Evolutionary conservation across 1,284 basidiomycete species (phyloP).

Genomic region (Cryptococcus sp.): DNA sequence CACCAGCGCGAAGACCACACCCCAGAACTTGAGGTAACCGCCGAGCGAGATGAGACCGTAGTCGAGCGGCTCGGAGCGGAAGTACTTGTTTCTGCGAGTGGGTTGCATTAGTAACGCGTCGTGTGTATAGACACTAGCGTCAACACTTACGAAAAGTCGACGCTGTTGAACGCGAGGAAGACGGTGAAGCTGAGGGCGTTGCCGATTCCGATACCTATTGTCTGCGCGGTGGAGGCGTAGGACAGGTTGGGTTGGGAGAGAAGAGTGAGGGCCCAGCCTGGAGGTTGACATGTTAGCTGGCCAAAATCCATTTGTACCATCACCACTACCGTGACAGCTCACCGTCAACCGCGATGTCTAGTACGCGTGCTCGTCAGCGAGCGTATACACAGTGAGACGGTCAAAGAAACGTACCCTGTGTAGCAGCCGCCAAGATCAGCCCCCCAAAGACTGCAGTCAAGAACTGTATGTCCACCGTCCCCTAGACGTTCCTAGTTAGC

Average conservation of each 20-base stretch:
- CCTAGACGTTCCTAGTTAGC: constrained; percentile 53
- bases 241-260: constrained; percentile 92
- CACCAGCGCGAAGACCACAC: constrained; percentile 71
- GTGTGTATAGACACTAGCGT: constrained; percentile 2
- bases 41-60: constrained; percentile 76
- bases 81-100: constrained; percentile 65
- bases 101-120: constrained; percentile 45
- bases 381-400: neutral
- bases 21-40: constrained; percentile 85
- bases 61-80: constrained; percentile 57
- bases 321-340: neutral
- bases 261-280: constrained; percentile 94
- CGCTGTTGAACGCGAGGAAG: constrained; percentile 93
- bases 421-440: constrained; percentile 92
- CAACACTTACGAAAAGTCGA: constrained; percentile 76
- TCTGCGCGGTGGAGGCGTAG: constrained; percentile 97
- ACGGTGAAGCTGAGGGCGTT: constrained; percentile 97
- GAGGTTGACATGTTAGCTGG: constrained; percentile 1
- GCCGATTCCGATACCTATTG: constrained; percentile 93
- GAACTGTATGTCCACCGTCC: constrained; percentile 71
- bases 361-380: constrained; percentile 5
- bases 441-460: constrained; percentile 85
- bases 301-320: neutral
- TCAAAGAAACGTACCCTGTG: constrained; percentile 67
- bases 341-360: constrained; percentile 97